A percentile compares a stretch with the other conserved stretches of the same genome.
These are phyloP conservation scores for Urostyla sp. DNA, from an alignment of 73 alveolate genomes.

Conservation along the genomic window DNA sequence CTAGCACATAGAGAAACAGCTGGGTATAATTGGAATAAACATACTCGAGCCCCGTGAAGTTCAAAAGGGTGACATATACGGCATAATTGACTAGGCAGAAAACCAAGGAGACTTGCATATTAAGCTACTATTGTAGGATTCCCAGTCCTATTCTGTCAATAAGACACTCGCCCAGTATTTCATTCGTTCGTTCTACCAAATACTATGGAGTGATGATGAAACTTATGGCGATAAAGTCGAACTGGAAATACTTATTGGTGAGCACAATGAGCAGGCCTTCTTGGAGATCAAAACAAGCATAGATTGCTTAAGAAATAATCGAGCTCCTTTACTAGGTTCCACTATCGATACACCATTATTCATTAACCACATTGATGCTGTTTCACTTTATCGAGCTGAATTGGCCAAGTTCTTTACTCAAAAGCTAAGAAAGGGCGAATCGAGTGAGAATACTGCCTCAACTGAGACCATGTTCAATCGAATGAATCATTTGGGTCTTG, in stretches of 20 bases:
- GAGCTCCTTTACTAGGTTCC: slow-evolving; percentile 72
- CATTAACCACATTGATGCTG: slow-evolving; percentile 86
- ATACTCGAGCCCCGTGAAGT: slow-evolving; percentile 51
- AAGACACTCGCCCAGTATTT: slow-evolving; percentile 66
- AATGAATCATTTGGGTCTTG: slow-evolving; percentile 80
- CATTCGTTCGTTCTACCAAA: slow-evolving; percentile 58
- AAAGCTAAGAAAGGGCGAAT: slow-evolving; percentile 46
- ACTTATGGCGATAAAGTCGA: slow-evolving; percentile 49
- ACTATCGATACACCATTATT: slow-evolving; percentile 46
- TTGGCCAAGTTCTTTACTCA: slow-evolving; percentile 75
- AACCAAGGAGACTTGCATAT: slow-evolving; percentile 79
- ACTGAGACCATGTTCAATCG: slow-evolving; percentile 75
- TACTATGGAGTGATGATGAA: slow-evolving; percentile 73
- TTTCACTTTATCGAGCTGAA: slow-evolving; percentile 59
- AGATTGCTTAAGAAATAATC: slow-evolving; percentile 61
- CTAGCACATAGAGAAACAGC: slow-evolving; percentile 67
- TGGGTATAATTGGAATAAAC: slow-evolving; percentile 64
- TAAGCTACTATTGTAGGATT: slow-evolving; percentile 67
- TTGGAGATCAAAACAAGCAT: slow-evolving; percentile 73
- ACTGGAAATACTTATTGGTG: slow-evolving; percentile 76
- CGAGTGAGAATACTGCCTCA: slow-evolving; percentile 63
- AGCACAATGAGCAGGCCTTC: slow-evolving; percentile 83
- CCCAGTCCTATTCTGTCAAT: slow-evolving; percentile 76
- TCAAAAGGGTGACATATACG: slow-evolving; percentile 60
- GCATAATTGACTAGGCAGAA: slow-evolving; percentile 70